These are phyloP conservation scores for Nakazawaea sp. DNA, from an alignment of 805 yeast species.

Conservation along the genomic window DNA sequence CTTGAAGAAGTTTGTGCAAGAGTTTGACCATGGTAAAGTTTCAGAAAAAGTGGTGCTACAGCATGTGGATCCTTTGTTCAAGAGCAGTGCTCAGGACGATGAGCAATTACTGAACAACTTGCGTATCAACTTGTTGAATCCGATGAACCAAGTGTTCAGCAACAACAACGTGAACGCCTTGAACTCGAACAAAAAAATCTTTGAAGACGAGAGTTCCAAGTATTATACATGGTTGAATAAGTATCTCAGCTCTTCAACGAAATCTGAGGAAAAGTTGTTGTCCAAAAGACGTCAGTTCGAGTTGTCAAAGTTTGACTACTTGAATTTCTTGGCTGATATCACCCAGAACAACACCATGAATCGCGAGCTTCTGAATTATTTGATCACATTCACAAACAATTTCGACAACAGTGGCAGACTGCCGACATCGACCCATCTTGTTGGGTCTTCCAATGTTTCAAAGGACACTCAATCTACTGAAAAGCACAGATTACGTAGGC, in stretches of 20 bases:
- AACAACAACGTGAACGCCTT: slow-evolving; percentile 13
- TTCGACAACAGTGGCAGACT: not conserved
- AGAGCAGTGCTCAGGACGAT: slow-evolving; percentile 9
- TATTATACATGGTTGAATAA: slow-evolving; percentile 29
- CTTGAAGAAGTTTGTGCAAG: too few relatives aligned
- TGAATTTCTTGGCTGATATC: slow-evolving; percentile 21
- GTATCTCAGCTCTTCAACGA: slow-evolving; percentile 18
- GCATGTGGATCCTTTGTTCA: slow-evolving; percentile 3
- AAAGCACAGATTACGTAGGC: slow-evolving; percentile 11
- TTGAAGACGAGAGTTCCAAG: slow-evolving; percentile 29
- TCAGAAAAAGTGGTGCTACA: not conserved
- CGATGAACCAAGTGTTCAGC: slow-evolving; percentile 11
- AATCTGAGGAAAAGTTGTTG: slow-evolving; percentile 24
- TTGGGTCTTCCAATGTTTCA: slow-evolving; percentile 9
- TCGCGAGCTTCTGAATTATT: slow-evolving; percentile 1
- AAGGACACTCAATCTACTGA: slow-evolving; percentile 8
- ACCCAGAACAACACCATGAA: not conserved
- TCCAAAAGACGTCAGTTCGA: slow-evolving; percentile 23
- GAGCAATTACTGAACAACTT: slow-evolving; percentile 13
- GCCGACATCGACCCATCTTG: not conserved
- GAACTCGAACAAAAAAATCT: slow-evolving; percentile 17
- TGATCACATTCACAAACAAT: slow-evolving; percentile 5
- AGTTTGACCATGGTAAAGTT: too few relatives aligned
- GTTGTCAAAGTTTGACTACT: slow-evolving; percentile 23
- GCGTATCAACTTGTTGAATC: slow-evolving; percentile 12